These are phyloP conservation scores for Trametes villosa DNA, from an alignment of 768 basidiomycete genomes.

Conservation along the genomic window DNA sequence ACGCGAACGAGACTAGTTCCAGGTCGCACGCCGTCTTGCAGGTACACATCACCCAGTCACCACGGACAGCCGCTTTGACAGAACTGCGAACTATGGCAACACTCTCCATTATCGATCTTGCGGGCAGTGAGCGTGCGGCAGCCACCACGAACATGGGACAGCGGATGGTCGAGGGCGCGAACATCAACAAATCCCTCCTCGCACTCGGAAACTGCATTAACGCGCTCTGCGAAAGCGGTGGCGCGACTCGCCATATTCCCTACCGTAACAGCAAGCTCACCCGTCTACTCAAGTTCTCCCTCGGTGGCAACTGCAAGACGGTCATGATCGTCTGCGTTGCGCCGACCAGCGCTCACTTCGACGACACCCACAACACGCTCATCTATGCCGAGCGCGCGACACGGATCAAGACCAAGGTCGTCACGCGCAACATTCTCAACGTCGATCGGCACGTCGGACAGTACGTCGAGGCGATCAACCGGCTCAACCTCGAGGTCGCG, in stretches of 20 bases:
- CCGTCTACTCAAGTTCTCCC: slow-evolving; percentile 93
- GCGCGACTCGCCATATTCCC: slow-evolving; percentile 86
- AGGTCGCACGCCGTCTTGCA: slow-evolving; percentile 98
- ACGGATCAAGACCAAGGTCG: slow-evolving; percentile 97
- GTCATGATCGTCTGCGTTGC: slow-evolving; percentile 99
- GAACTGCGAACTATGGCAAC: slow-evolving; percentile 87
- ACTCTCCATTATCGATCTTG: slow-evolving; percentile 96
- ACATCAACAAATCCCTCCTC: slow-evolving; percentile 98
- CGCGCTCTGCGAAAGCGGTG: slow-evolving; percentile 93
- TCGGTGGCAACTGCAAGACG: slow-evolving; percentile 98
- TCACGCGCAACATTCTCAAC: slow-evolving; percentile 93
- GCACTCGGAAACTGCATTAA: slow-evolving; percentile 99
- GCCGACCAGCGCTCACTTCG: slow-evolving; percentile 93
- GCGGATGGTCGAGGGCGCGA: slow-evolving; percentile 97
- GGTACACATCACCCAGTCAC: slow-evolving; percentile 88
- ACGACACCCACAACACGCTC: slow-evolving; percentile 98
- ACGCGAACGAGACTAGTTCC: slow-evolving; percentile 95
- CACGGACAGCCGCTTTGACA: slow-evolving; percentile 81
- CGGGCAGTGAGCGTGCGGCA: slow-evolving; percentile 95
- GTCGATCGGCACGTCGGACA: slow-evolving; percentile 94
- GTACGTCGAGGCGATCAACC: slow-evolving; percentile 93
- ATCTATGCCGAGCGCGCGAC: slow-evolving; percentile 98
- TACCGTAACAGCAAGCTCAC: slow-evolving; percentile 99
- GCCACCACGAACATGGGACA: slow-evolving; percentile 98
- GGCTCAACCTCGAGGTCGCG: slow-evolving; percentile 81